Evolutionary conservation across 768 basidiomycete genomes (phyloP).

Genomic region (Pholiota molesta): DNA sequence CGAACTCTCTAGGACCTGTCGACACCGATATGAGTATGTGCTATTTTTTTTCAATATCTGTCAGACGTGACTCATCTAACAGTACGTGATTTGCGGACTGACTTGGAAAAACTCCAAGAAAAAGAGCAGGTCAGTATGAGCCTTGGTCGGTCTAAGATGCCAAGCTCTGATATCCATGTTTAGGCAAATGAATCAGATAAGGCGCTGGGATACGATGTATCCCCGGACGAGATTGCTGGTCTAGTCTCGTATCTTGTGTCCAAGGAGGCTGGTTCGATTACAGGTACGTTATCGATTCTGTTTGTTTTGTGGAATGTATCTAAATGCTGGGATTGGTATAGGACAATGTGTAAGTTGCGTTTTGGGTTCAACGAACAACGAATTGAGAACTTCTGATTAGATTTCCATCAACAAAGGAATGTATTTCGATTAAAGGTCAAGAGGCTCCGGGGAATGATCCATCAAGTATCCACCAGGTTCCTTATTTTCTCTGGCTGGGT

Average conservation of each 20-base stretch:
- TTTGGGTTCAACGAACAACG: background rate
- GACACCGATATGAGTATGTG: constrained; percentile 20
- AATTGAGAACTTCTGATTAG: constrained; percentile 5
- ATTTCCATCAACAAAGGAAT: constrained; percentile 26
- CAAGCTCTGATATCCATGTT: background rate
- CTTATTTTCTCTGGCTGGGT: too few species aligned
- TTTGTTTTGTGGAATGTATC: background rate
- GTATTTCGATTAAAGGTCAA: constrained; percentile 21
- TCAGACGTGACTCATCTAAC: background rate
- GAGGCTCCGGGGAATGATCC: too few species aligned
- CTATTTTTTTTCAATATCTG: background rate
- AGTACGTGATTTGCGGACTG: background rate
- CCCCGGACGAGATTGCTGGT: constrained; percentile 37
- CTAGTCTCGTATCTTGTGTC: constrained; percentile 40
- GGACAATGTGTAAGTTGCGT: background rate
- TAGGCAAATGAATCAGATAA: constrained; percentile 1
- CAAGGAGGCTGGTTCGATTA: constrained; percentile 38
- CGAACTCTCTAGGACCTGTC: constrained; percentile 13
- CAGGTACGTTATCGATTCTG: constrained; percentile 19
- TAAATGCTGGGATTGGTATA: background rate
- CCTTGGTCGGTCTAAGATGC: background rate
- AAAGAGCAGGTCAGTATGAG: background rate
- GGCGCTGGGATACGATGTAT: constrained; percentile 13
- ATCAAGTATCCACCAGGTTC: background rate
- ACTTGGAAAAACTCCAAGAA: background rate